Base-by-base conservation (phyloP, 331 rosid species). In the Quercus lobata region DNA sequence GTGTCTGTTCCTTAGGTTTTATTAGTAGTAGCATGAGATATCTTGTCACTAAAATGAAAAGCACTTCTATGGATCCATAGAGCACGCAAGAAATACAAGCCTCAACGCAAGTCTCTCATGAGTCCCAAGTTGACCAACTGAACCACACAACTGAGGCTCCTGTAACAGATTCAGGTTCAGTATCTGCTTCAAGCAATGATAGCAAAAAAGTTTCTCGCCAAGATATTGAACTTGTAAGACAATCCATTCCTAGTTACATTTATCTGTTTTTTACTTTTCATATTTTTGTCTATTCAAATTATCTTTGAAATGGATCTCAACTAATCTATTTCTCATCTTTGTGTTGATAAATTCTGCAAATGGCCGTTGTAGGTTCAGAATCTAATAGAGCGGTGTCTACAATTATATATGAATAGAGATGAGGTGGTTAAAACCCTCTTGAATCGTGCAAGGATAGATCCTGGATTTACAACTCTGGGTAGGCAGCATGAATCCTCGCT, bases 361-460 rank as follows among this genome's bases (percentile, higher is more conserved):
- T 41, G 62, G 72, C 73, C 80, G 32, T 82, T 86, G 79, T 80
- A 96, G 99, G 99, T 96, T 86, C 99, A 96, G 90, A 93, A 93
- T 87, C 90, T 96, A 68, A 96, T 96, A 73, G 99, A 96, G 81
- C 87, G 99, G 82, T 96, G 99, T 87, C 75, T 96, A 69, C 98
- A 96, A 61, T 77, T 96, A 69, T 96, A 96, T 79, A 96, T 96
- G 99, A 96, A 93, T 81, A 93, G 91, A 90, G 98, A 93, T 61
- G 99, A 96, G 83, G 99, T 96, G 62, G 98, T 96, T 81, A 93
- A 96, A 86, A 93, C 97, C 76, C 93, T 96, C 72, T 82, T 93
- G 95, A 93, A 87, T 30, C 97, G 97, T 18, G 99, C 98, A 84
- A 91, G 94, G 92, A 96, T 96, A 82, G 99, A 96, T 81, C 99